phyloP scores from a whole-genome alignment of 805 yeast genomes.

The Helenozyma baotianmanensis region DNA sequence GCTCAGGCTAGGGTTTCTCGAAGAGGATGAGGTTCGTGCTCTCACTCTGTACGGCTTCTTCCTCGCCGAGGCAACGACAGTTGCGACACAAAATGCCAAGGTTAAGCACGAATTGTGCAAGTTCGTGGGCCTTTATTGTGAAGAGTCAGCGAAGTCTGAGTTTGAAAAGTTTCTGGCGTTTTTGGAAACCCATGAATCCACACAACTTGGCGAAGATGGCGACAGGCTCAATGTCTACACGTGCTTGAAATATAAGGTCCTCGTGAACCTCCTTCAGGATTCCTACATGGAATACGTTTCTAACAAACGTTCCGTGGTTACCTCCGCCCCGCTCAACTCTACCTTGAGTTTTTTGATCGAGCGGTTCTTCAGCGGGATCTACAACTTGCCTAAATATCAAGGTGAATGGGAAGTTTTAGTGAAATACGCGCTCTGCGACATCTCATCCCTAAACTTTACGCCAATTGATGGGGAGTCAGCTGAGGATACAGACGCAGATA shows the following conservation, averaged over 20 bases:
- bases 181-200: conserved; percentile 24
- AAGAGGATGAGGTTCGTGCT: conserved; percentile 44
- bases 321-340: not conserved
- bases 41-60: conserved; percentile 18
- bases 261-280: conserved; percentile 12
- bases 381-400: conserved; percentile 27
- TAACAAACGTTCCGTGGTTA: conserved; percentile 1
- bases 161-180: conserved; percentile 30
- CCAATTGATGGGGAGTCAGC: conserved; percentile 9
- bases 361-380: conserved; percentile 29
- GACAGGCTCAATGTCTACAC: conserved; percentile 17
- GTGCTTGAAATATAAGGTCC: conserved; percentile 19
- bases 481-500: conserved; percentile 19
- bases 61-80: conserved; percentile 7
- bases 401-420: conserved; percentile 36
- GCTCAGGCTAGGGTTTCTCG: conserved; percentile 57
- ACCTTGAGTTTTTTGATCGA: conserved; percentile 7
- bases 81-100: conserved; percentile 16
- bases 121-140: conserved; percentile 45
- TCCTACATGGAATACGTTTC: conserved; percentile 8
- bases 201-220: conserved; percentile 20
- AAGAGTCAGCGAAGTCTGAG: conserved; percentile 33
- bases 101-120: conserved; percentile 47
- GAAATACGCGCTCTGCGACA: conserved; percentile 41
- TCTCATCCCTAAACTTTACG: conserved; percentile 28